These are phyloP conservation scores for Coriolopsis trogii DNA, from an alignment of 1,284 basidiomycete genomes.

Conservation along the genomic window DNA sequence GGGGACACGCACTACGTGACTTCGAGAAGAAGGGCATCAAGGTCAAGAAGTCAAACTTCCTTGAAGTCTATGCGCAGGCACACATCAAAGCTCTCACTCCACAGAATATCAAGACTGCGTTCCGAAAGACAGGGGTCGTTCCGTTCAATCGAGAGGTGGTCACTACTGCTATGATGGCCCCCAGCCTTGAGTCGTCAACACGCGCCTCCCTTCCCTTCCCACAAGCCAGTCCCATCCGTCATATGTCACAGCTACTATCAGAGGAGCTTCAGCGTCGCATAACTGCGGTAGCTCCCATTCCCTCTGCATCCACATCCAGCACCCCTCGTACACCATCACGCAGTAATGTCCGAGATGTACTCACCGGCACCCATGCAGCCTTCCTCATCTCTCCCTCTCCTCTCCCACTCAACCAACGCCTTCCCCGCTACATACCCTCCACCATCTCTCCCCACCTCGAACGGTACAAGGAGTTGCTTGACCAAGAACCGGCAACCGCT, in stretches of 20 bases:
- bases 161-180: conserved; percentile 38
- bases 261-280: background rate
- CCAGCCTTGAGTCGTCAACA: conserved; percentile 29
- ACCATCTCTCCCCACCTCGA: background rate
- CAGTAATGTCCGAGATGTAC: background rate
- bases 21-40: conserved; percentile 19
- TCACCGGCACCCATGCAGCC: background rate
- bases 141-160: conserved; percentile 39
- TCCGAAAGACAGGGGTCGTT: conserved; percentile 39
- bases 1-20: conserved; percentile 24
- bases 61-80: conserved; percentile 37
- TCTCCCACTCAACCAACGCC: background rate
- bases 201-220: background rate
- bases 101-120: conserved; percentile 37
- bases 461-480: background rate
- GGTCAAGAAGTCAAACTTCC: conserved; percentile 36
- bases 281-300: background rate
- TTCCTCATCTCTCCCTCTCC: background rate
- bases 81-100: conserved; percentile 34
- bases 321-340: background rate
- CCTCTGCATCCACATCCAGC: background rate
- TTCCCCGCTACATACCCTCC: background rate
- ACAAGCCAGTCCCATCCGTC: background rate
- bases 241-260: background rate
- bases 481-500: background rate